Conservation (phyloP, 331 rosid species). For the Cydonia oblonga region DNA sequence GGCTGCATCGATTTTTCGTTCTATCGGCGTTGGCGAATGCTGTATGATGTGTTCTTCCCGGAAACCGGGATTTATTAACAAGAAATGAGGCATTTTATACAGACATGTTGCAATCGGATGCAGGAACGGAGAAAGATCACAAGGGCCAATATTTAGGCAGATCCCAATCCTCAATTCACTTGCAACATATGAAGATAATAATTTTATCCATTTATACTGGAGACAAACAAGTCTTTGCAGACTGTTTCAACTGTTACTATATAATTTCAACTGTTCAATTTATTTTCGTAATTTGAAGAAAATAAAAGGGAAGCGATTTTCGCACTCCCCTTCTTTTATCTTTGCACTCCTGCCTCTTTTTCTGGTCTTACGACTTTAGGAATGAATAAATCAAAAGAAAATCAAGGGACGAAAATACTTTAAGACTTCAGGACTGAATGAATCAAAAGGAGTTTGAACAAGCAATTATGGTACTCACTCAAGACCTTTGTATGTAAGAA, state of each 20-base stretch:
- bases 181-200: background rate
- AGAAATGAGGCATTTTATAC: constrained; percentile 8
- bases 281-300: too few relatives aligned
- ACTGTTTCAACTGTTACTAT: too few relatives aligned
- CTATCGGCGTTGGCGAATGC: background rate
- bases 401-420: too few relatives aligned
- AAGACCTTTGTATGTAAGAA: too few relatives aligned
- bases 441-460: background rate
- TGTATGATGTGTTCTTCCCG: background rate
- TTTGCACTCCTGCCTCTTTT: too few relatives aligned
- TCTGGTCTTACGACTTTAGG: too few relatives aligned
- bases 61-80: background rate
- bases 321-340: too few relatives aligned
- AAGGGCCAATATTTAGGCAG: constrained; percentile 3
- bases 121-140: constrained; percentile 1
- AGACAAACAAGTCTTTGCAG: background rate
- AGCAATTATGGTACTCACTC: background rate
- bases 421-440: too few relatives aligned
- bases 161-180: background rate
- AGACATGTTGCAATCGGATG: background rate
- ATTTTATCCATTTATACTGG: constrained; percentile 5
- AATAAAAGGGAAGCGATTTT: too few relatives aligned
- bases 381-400: background rate
- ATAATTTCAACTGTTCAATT: too few relatives aligned
- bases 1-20: constrained; percentile 15